These are phyloP conservation scores for Kentomonas sorsogonicus DNA, from an alignment of 208 protist species.

Conservation along the genomic window DNA sequence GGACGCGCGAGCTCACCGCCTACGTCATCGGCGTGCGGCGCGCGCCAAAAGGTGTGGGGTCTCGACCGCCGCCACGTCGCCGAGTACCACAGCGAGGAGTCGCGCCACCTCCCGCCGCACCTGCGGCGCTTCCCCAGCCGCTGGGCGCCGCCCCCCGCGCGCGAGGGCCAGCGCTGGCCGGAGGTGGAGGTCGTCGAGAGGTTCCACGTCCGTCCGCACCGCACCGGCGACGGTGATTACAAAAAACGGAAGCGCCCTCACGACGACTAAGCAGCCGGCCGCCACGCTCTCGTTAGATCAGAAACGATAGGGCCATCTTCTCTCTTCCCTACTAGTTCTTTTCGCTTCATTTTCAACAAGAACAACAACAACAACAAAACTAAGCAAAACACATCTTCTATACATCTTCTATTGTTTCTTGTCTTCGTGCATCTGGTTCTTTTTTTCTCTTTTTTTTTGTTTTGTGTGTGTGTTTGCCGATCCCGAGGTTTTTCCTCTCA, in stretches of 20 bases:
- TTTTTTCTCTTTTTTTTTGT: conserved; percentile 12
- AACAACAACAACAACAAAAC: neutral
- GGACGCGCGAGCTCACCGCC: conserved; percentile 48
- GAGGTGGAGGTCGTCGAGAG: conserved; percentile 42
- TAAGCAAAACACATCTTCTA: neutral
- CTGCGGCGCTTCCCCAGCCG: conserved; percentile 50
- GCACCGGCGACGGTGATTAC: neutral
- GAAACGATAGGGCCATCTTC: no score
- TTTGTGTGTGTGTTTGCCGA: neutral
- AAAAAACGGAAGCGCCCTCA: neutral
- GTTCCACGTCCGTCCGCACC: conserved; percentile 55
- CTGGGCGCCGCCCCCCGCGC: conserved; percentile 36
- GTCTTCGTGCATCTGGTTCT: neutral
- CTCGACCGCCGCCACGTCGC: conserved; percentile 35
- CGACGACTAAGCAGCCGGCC: no score
- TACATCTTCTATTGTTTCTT: conserved; percentile 1
- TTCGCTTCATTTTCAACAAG: neutral
- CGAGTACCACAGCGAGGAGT: conserved; percentile 20
- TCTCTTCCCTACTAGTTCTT: neutral
- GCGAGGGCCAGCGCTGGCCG: conserved; percentile 6
- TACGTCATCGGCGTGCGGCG: conserved; percentile 59
- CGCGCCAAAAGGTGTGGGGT: conserved; percentile 66
- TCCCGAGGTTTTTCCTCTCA: neutral
- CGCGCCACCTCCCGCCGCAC: conserved; percentile 52
- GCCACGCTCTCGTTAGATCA: no score